A percentile compares a stretch with the other conserved stretches of the same genome.
These are phyloP conservation scores for Parastagonospora nodorum DNA, from an alignment of 2,329 filamentous ascomycete genomes.

Conservation along the genomic window DNA sequence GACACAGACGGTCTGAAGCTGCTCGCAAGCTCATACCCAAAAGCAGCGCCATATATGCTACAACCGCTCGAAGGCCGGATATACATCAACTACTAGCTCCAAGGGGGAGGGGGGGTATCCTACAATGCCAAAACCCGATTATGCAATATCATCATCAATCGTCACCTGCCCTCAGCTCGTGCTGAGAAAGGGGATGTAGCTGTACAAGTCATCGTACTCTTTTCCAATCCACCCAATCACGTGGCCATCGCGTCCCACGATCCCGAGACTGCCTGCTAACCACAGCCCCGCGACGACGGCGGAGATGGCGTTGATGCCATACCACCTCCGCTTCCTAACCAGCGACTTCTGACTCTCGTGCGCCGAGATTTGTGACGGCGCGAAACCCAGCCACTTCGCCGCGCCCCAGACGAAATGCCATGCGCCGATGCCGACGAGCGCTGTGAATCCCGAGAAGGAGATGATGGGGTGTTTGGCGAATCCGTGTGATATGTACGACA, in stretches of 20 bases:
- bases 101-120: constrained; percentile 30
- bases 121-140: constrained; percentile 11
- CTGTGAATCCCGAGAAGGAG: constrained; percentile 71
- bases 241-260: constrained; percentile 73
- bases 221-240: constrained; percentile 79
- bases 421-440: constrained; percentile 69
- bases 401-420: constrained; percentile 85
- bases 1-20: constrained; percentile 26
- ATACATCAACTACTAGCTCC: constrained; percentile 37
- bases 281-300: constrained; percentile 68
- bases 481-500: constrained; percentile 84
- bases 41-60: constrained; percentile 24
- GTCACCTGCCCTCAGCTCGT: constrained; percentile 27
- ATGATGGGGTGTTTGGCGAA: constrained; percentile 73
- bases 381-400: constrained; percentile 77
- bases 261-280: constrained; percentile 78
- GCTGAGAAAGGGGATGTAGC: constrained; percentile 62
- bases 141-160: neutral
- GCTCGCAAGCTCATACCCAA: constrained; percentile 54
- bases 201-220: constrained; percentile 77
- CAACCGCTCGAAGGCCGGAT: constrained; percentile 46
- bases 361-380: constrained; percentile 61
- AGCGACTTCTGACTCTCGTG: constrained; percentile 56
- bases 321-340: constrained; percentile 69
- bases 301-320: constrained; percentile 70